Base-by-base conservation (phyloP, 495 filamentous ascomycete species). In the Parmelia sp. region DNA sequence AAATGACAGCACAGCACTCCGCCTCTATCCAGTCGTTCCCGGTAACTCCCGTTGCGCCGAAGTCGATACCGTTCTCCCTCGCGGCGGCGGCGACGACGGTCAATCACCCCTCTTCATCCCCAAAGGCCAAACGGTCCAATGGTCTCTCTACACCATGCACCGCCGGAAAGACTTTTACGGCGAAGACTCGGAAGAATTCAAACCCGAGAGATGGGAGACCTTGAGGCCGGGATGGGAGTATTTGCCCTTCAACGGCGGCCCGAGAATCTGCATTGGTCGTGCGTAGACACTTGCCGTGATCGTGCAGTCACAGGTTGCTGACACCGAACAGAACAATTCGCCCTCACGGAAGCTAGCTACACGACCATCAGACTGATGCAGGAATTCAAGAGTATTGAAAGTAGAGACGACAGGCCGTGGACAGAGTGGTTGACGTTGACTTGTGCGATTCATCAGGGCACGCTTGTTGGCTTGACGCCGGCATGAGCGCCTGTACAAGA, bases 291-390 rank as follows among this genome's bases (percentile, higher is more conserved):
- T 37, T 27, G 37, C 19, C 31, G 29, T 35, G 15, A 37, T 19
- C 4, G 5, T 6, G 14, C 2, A 3, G 10, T 2, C 33, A 19
- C 19, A 31, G 12, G 51, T 9, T 33, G 0, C 19, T 55, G 31
- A 29, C 62, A 27, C 21, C 14, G 0, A 42, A 53, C 56, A 85
- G 82, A 86, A 66, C 84, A 86, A 82, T 84, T 83, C 59, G 90
- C 90, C n/a, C 80, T 95, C 29, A 90, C 90, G 1, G 90, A 93
- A 78, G 90, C 90, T 59, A 83, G 80, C 19, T 94, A 91, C 69
- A 87, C 88, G 6, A 79, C 90, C 15, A 86, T 88, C 17, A 74
- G 86, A 42, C 71, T 95, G 29, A 78, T 92, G 73, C 90, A 93
- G 76, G 77, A 77, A 44, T 94, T 86, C 70, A 83, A 85, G 53